Percentiles rank a stretch among this genome's conserved stretches.
These are phyloP conservation scores for Chalciporus chontae DNA, from an alignment of 768 basidiomycete species.

Conservation along the genomic window DNA sequence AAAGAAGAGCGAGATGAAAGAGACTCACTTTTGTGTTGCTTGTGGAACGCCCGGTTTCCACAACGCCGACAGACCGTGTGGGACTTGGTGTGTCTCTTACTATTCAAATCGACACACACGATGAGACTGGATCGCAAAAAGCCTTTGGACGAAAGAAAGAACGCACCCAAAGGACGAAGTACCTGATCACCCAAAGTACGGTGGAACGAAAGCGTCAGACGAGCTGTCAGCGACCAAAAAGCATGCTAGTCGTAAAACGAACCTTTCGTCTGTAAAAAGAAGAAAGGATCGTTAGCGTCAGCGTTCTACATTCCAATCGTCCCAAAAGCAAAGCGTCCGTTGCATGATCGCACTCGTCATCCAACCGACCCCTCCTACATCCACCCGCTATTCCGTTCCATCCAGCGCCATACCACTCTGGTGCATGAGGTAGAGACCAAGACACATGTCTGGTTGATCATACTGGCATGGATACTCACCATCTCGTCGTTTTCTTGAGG, in stretches of 20 bases:
- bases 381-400: conserved; percentile 17
- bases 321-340: background rate
- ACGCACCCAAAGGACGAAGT: conserved; percentile 95
- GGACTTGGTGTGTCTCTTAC: conserved; percentile 96
- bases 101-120: conserved; percentile 27
- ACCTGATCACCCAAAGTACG: conserved; percentile 49
- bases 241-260: conserved; percentile 25
- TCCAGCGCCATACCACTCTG: conserved; percentile 17
- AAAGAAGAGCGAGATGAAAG: background rate
- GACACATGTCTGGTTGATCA: conserved; percentile 7
- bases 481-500: conserved; percentile 40
- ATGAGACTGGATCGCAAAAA: background rate
- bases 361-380: conserved; percentile 21
- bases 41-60: conserved; percentile 94
- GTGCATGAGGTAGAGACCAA: conserved; percentile 1
- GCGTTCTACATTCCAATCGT: background rate
- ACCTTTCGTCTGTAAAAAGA: conserved; percentile 79
- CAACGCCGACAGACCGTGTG: conserved; percentile 98
- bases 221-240: conserved; percentile 13
- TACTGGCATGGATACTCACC: conserved; percentile 38
- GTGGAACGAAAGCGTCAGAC: background rate
- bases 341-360: conserved; percentile 27
- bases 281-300: conserved; percentile 20
- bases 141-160: background rate
- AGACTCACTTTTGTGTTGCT: conserved; percentile 91